Conservation (phyloP, 495 filamentous ascomycete genomes). For the Penicillium crystallinum region DNA sequence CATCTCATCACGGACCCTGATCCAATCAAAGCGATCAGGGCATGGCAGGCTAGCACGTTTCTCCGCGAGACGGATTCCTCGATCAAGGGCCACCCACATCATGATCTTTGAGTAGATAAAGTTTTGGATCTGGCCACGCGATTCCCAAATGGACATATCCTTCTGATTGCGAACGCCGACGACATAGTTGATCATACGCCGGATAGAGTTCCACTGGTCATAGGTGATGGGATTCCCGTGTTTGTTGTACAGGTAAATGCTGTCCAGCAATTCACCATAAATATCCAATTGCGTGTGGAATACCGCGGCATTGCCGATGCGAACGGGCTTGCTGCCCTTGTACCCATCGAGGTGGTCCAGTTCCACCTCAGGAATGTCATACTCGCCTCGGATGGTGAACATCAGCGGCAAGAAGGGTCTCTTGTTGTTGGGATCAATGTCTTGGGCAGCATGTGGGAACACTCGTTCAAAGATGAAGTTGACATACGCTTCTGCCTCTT, state of each 20-base stretch:
- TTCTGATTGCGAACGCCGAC: conserved; percentile 45
- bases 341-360: conserved; percentile 64
- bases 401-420: conserved; percentile 61
- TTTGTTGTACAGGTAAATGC: conserved; percentile 72
- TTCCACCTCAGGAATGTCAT: conserved; percentile 63
- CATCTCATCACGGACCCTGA: conserved; percentile 54
- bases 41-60: conserved; percentile 63
- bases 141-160: conserved; percentile 79
- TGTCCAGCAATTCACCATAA: conserved; percentile 71
- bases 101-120: conserved; percentile 72
- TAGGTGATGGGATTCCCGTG: conserved; percentile 69
- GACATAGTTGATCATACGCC: conserved; percentile 53
- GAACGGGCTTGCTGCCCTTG: conserved; percentile 59
- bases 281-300: conserved; percentile 72
- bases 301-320: conserved; percentile 70
- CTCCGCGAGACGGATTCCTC: conserved; percentile 63
- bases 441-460: conserved; percentile 36
- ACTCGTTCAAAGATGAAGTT: conserved; percentile 66
- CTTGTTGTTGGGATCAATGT: conserved; percentile 34
- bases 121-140: conserved; percentile 64
- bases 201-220: conserved; percentile 61
- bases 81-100: conserved; percentile 72
- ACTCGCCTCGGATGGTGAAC: conserved; percentile 69
- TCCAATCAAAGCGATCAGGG: conserved; percentile 58
- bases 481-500: conserved; percentile 70